These are phyloP conservation scores for Skeletonema tropicum DNA, from an alignment of 108 stramenopile species.

Conservation along the genomic window DNA sequence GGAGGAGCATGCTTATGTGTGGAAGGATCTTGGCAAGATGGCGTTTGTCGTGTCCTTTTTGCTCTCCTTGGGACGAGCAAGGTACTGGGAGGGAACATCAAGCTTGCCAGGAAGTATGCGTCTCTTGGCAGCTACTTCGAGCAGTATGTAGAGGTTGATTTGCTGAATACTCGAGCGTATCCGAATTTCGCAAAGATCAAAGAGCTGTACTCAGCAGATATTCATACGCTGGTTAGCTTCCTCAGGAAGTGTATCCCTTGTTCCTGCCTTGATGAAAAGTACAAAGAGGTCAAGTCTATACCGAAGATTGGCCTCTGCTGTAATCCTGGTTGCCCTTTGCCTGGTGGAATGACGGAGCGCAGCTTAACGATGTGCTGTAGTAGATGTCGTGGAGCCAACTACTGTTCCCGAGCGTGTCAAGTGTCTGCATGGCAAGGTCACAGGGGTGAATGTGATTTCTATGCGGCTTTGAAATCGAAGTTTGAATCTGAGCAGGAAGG, in stretches of 20 bases:
- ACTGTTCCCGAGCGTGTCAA: background rate
- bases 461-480: background rate
- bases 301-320: background rate
- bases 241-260: background rate
- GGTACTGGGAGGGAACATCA: background rate
- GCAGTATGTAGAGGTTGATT: background rate
- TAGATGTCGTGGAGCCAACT: background rate
- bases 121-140: background rate
- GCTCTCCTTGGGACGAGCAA: background rate
- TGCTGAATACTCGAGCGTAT: background rate
- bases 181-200: background rate
- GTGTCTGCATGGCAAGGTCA: background rate
- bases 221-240: background rate
- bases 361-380: background rate
- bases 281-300: background rate
- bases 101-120: background rate
- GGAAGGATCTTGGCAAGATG: background rate
- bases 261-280: background rate
- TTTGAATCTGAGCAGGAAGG: background rate
- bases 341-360: background rate
- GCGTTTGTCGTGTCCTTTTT: background rate
- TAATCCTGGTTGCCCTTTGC: background rate
- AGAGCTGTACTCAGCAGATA: background rate
- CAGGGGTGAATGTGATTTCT: background rate
- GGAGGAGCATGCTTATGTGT: background rate